Base-by-base conservation (phyloP, 1,284 basidiomycete genomes). In the Ceratobasidium sp. region DNA sequence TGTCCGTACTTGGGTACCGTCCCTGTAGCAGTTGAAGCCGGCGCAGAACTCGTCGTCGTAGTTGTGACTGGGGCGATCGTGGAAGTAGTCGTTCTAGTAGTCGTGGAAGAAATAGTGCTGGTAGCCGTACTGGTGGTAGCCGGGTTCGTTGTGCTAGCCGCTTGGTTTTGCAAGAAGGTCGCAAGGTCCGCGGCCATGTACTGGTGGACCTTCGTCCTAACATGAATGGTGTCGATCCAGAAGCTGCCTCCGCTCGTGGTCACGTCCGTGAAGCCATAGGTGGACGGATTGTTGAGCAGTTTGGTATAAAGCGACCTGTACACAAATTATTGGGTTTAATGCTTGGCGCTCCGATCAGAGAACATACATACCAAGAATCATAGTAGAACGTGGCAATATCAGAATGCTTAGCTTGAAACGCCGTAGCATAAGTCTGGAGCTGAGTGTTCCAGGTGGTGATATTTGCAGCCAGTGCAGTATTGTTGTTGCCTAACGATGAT, bases 201-300 rank as follows among this genome's bases (percentile, higher is more conserved):
- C 16, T 70, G 54, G 38, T 70, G 67, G 35, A 70, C 67, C 44
- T 58, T 70, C 7, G 54, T 58, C 44, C 67, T 57, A 1, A 54
- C 54, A 23, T 70, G 67, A 44, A 70, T 70, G 5, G 67, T 70
- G 14, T 70, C 67, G 28, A 70, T 70, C 67, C 67, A 70, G 55
- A 70, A 70, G n/a, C 55, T 58, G 4, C 64, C 67, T 32, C 67
- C 67, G 2, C 54, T 70, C 41, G 41, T 57, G n/a, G 54, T 70
- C 9, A 70, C 55, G 35, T 70, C 67, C 6, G 67, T 70, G 54
- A 70, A 70, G 16, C 67, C 67, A 38, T 70, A 70, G 13, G 54
- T 43, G 21, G 54, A 57, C n/a, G 67, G 67, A 32, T 30, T 59
- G 30, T 70, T 54, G 28, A 70, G 54, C 11, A 70, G 54, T 49